Evolutionary conservation across 306 rosid species (phyloP).

Genomic region (Castanospermum australe): DNA sequence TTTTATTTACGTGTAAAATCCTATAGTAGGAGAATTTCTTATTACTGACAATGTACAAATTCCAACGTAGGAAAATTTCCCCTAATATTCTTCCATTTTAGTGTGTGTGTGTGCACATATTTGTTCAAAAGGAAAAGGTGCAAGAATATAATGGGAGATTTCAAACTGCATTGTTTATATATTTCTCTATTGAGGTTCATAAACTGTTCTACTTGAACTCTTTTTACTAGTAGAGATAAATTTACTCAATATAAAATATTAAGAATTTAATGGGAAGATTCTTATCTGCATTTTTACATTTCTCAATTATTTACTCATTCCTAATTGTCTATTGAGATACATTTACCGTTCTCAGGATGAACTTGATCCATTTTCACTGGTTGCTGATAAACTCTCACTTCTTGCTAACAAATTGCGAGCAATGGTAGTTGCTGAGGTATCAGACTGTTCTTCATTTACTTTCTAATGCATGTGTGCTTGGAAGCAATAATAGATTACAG

Average conservation of each 20-base stretch:
- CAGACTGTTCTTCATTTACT: neutral
- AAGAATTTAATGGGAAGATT: neutral
- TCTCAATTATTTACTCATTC: neutral
- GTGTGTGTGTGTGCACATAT: neutral
- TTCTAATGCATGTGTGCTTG: neutral
- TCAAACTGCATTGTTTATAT: neutral
- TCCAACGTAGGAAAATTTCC: neutral
- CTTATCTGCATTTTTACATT: neutral
- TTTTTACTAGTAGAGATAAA: neutral
- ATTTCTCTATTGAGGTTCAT: neutral
- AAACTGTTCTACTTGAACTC: neutral
- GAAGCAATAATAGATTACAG: neutral
- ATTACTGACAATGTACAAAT: neutral
- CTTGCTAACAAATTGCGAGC: slow-evolving; percentile 59
- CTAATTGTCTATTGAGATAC: neutral
- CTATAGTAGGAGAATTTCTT: neutral
- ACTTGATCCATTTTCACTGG: slow-evolving; percentile 72
- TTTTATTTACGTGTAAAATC: neutral
- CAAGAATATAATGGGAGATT: neutral
- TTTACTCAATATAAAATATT: neutral
- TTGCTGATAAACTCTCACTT: slow-evolving; percentile 67
- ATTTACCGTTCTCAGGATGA: slow-evolving; percentile 47
- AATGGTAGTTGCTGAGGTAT: slow-evolving; percentile 76
- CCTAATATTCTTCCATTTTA: neutral
- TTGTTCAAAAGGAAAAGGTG: neutral